These are phyloP conservation scores for Vitis hybrid DNA, from an alignment of 177 flowering plant species.

Conservation along the genomic window DNA sequence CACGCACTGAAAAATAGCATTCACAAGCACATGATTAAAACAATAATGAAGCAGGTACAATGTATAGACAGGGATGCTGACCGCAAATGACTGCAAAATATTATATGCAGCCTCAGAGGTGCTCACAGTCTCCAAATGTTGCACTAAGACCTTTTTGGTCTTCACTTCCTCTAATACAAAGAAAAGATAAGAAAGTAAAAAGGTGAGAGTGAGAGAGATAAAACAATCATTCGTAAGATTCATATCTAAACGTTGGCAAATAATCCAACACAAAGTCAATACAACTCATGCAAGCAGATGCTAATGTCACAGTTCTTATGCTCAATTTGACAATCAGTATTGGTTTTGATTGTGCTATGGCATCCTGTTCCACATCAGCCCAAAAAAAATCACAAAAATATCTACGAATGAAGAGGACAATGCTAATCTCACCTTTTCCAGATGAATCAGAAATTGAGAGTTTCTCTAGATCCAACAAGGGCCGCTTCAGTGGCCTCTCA, in stretches of 20 bases:
- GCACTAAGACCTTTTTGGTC: conserved; percentile 61
- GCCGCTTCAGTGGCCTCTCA: conserved; percentile 73
- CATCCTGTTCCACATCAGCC: too few species aligned
- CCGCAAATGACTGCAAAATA: conserved; percentile 61
- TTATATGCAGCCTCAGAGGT: conserved; percentile 50
- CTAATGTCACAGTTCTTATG: too few species aligned
- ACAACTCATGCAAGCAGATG: too few species aligned
- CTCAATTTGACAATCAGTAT: too few species aligned
- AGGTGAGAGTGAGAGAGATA: background rate
- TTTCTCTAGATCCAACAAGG: conserved; percentile 61
- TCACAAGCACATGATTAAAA: conserved; percentile 1
- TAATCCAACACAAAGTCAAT: too few species aligned
- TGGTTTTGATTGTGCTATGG: too few species aligned
- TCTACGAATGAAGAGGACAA: too few species aligned
- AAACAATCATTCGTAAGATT: background rate
- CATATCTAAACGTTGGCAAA: too few species aligned
- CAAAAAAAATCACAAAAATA: too few species aligned
- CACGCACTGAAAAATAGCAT: background rate
- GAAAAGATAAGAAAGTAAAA: background rate
- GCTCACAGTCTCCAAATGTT: conserved; percentile 70
- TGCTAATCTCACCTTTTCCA: conserved; percentile 33
- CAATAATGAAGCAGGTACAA: background rate
- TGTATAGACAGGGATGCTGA: conserved; percentile 23
- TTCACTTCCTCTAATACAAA: conserved; percentile 38
- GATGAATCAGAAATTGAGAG: conserved; percentile 55